These are phyloP conservation scores for Panicum hallii DNA, from an alignment of 202 grass and related monocot genomes.

Conservation along the genomic window DNA sequence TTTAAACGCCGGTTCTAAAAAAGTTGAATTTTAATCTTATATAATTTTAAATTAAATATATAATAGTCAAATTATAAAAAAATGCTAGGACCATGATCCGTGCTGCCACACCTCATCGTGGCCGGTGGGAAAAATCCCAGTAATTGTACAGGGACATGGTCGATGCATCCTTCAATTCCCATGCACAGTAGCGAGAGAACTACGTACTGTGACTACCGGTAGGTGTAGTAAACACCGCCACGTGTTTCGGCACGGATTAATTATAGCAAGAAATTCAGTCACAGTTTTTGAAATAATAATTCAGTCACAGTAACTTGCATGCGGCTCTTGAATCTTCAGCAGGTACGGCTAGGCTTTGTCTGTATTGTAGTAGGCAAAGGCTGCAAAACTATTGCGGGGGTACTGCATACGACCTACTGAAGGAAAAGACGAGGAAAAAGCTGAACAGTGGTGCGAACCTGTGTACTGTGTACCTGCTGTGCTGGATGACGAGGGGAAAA, in stretches of 20 bases:
- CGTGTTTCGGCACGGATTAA: neutral
- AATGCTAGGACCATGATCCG: too few species aligned
- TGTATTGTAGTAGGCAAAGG: neutral
- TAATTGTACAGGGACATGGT: too few species aligned
- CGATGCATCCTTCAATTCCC: too few species aligned
- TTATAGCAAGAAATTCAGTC: neutral
- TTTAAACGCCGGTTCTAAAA: too few species aligned
- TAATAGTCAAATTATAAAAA: too few species aligned
- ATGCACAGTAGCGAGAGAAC: too few species aligned
- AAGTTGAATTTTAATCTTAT: too few species aligned
- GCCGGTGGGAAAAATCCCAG: too few species aligned
- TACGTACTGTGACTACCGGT: too few species aligned
- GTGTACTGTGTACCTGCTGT: neutral
- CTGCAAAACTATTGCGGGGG: neutral
- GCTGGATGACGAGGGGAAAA: neutral
- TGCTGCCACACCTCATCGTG: too few species aligned
- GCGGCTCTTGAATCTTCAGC: too few species aligned
- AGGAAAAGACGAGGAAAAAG: constrained; percentile 3
- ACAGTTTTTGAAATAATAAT: neutral
- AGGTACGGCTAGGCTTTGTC: neutral
- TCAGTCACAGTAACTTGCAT: neutral
- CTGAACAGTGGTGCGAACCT: neutral
- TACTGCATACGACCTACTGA: neutral
- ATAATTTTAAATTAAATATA: too few species aligned
- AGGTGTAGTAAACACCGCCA: neutral